Conservation (phyloP, 495 filamentous ascomycete genomes). For the Neurospora sp. region DNA sequence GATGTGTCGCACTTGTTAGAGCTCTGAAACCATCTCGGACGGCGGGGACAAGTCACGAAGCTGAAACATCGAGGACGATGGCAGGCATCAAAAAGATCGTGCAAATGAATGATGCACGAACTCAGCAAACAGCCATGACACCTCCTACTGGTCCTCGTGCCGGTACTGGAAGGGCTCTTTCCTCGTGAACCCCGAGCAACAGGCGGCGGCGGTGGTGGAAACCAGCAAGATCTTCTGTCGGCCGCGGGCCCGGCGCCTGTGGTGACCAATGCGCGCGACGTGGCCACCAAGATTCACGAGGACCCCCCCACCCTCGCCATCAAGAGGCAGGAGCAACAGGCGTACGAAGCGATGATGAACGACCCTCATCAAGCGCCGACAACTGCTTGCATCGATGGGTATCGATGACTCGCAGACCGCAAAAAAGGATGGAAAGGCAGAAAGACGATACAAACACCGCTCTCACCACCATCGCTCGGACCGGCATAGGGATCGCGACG, state of each 20-base stretch:
- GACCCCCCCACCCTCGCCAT: constrained; percentile 89
- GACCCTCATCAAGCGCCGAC: constrained; percentile 63
- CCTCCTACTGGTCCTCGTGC: constrained; percentile 28
- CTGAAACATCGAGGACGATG: no score
- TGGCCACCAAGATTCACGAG: constrained; percentile 70
- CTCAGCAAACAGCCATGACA: constrained; percentile 22
- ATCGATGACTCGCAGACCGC: constrained; percentile 35
- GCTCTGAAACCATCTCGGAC: neutral
- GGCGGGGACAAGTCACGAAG: neutral
- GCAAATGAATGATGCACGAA: neutral
- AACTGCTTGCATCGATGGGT: constrained; percentile 54
- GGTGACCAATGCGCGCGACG: constrained; percentile 62
- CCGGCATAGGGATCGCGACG: constrained; percentile 10
- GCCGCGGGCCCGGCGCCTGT: constrained; percentile 30
- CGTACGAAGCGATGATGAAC: constrained; percentile 81
- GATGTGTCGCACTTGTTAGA: neutral
- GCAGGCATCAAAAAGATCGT: no score
- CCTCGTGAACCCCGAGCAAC: neutral
- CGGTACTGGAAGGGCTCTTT: constrained; percentile 3
- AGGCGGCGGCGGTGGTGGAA: constrained; percentile 41
- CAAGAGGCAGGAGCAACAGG: constrained; percentile 84
- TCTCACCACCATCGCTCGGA: constrained; percentile 39
- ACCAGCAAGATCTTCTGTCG: constrained; percentile 53
- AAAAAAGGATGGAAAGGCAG: constrained; percentile 28
- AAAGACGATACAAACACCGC: constrained; percentile 41